These are phyloP conservation scores for Allantophomopsis lycopodina DNA, from an alignment of 2,329 filamentous ascomycete genomes.

Conservation along the genomic window DNA sequence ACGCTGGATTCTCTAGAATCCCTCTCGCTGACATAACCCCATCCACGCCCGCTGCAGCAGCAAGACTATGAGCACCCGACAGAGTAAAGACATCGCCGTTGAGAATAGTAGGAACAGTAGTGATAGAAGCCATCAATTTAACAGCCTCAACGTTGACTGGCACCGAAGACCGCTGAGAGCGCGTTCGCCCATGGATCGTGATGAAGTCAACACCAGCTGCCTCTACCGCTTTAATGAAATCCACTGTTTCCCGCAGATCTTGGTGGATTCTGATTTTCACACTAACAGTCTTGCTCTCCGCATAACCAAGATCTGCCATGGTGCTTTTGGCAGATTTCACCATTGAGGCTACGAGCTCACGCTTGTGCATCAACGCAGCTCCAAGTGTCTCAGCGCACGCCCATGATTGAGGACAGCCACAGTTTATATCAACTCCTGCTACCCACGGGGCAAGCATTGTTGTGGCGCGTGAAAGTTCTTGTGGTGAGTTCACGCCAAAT, in stretches of 20 bases:
- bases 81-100: conserved; percentile 59
- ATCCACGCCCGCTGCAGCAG: conserved; percentile 26
- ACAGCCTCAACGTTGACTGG: conserved; percentile 51
- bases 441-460: conserved; percentile 46
- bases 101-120: conserved; percentile 45
- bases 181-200: conserved; percentile 55
- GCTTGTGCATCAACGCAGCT: conserved; percentile 53
- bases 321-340: conserved; percentile 39
- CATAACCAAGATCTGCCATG: conserved; percentile 38
- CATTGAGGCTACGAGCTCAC: conserved; percentile 53
- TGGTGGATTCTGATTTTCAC: conserved; percentile 59
- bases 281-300: conserved; percentile 36
- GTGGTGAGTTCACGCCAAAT: conserved; percentile 48
- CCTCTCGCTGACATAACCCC: conserved; percentile 61
- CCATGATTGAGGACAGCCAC: conserved; percentile 62
- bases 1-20: conserved; percentile 51
- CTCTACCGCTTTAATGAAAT: conserved; percentile 50
- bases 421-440: conserved; percentile 57
- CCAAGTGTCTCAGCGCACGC: conserved; percentile 55
- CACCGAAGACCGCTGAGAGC: conserved; percentile 42
- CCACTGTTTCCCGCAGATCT: conserved; percentile 39
- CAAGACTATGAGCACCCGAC: conserved; percentile 17
- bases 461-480: conserved; percentile 48
- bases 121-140: conserved; percentile 26
- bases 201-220: conserved; percentile 49